Conservation (phyloP, 2,329 filamentous ascomycete genomes). For the Leptographium wingfieldii region DNA sequence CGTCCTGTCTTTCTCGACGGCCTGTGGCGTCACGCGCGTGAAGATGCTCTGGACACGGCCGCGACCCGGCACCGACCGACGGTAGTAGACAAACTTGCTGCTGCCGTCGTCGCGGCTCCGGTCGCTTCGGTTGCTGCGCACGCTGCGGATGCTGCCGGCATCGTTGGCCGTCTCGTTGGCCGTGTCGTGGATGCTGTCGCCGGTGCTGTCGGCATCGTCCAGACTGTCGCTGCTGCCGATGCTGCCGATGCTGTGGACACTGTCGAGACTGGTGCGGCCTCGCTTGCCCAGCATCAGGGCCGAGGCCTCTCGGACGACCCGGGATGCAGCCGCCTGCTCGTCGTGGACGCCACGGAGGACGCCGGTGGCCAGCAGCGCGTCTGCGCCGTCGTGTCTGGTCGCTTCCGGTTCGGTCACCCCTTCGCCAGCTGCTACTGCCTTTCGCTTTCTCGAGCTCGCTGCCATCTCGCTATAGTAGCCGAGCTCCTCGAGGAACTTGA, state of each 20-base stretch:
- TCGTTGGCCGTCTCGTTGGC: not conserved
- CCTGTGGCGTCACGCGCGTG: slow-evolving; percentile 6
- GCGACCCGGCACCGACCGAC: slow-evolving; percentile 35
- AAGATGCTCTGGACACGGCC: slow-evolving; percentile 9
- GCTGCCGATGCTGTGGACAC: not conserved
- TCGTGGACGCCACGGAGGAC: slow-evolving; percentile 28
- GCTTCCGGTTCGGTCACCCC: slow-evolving; percentile 11
- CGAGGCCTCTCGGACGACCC: slow-evolving; percentile 20
- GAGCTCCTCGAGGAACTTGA: slow-evolving; percentile 9
- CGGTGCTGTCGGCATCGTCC: not conserved
- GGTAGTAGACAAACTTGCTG: slow-evolving; percentile 7
- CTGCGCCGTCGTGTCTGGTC: slow-evolving; percentile 20
- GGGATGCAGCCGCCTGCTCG: slow-evolving; percentile 22
- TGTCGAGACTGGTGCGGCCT: too few species aligned
- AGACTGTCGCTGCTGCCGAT: not conserved
- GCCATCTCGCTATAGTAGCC: slow-evolving; percentile 9
- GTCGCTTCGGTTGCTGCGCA: not conserved
- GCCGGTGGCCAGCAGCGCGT: slow-evolving; percentile 28
- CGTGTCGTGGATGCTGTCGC: not conserved
- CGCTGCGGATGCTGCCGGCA: not conserved
- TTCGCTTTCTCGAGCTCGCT: slow-evolving; percentile 3
- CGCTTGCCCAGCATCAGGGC: not conserved
- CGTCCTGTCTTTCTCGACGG: not conserved
- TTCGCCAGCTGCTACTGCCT: not conserved
- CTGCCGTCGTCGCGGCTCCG: not conserved